Conservation (phyloP, 2,329 filamentous ascomycete genomes). For the Paracoccidioides lutzii region DNA sequence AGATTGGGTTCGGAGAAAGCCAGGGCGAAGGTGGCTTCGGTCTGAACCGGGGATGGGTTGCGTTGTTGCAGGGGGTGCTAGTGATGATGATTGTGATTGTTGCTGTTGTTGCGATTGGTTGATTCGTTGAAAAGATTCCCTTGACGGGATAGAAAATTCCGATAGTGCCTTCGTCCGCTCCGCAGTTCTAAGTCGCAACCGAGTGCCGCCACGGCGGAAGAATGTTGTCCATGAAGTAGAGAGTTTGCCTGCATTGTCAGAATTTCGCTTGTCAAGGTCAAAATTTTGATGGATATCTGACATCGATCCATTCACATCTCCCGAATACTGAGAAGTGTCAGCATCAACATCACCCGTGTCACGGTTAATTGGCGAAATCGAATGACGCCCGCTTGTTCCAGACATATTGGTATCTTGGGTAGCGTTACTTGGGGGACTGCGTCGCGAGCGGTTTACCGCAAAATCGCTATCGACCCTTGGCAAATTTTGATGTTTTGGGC, state of each 20-base stretch:
- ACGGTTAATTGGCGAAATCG: background rate
- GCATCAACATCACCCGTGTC: constrained; percentile 25
- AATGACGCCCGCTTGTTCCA: background rate
- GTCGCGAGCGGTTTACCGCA: background rate
- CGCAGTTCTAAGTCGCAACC: constrained; percentile 43
- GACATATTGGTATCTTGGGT: constrained; percentile 1
- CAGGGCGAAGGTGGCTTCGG: constrained; percentile 36
- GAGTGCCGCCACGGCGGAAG: constrained; percentile 53
- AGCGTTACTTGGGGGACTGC: background rate
- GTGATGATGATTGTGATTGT: too few relatives aligned
- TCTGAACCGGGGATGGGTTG: constrained; percentile 24
- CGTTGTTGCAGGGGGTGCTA: constrained; percentile 25
- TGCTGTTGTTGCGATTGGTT: constrained; percentile 29
- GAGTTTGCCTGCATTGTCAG: constrained; percentile 39
- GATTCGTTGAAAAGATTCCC: constrained; percentile 64
- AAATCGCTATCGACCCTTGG: background rate
- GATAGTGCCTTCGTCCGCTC: constrained; percentile 42
- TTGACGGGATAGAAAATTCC: constrained; percentile 84
- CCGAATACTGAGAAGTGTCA: constrained; percentile 40
- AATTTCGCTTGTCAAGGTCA: constrained; percentile 41
- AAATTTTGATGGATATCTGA: constrained; percentile 41
- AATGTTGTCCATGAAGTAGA: constrained; percentile 54
- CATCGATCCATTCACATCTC: constrained; percentile 33
- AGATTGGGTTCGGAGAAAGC: constrained; percentile 65
- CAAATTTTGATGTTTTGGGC: background rate